Conservation (phyloP, 345 rosid species). For the Acer campestre region DNA sequence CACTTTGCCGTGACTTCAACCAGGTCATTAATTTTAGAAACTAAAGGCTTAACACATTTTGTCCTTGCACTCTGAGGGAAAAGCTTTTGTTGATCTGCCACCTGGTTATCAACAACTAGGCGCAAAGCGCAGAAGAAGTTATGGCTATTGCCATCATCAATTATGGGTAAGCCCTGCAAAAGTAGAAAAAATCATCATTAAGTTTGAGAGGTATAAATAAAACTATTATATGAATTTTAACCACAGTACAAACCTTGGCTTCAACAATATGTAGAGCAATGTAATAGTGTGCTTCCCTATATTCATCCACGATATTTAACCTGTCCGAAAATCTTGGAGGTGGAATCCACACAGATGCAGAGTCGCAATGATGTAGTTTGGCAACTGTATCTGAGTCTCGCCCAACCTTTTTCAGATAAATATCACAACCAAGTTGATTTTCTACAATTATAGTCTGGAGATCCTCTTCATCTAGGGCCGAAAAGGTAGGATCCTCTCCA, state of each 20-base stretch:
- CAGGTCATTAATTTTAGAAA: conserved; percentile 37
- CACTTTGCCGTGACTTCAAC: conserved; percentile 67
- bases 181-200: conserved; percentile 11
- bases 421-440: conserved; percentile 87
- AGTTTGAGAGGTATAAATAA: background rate
- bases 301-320: conserved; percentile 76
- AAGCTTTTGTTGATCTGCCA: conserved; percentile 84
- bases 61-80: conserved; percentile 99
- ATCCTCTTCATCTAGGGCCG: conserved; percentile 97
- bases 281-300: conserved; percentile 72
- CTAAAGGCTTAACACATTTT: conserved; percentile 84
- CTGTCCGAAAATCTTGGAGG: conserved; percentile 93
- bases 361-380: conserved; percentile 60
- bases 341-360: conserved; percentile 78
- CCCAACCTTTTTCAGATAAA: conserved; percentile 76
- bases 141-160: conserved; percentile 92
- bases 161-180: conserved; percentile 76
- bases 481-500: conserved; percentile 65
- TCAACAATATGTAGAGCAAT: conserved; percentile 77
- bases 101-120: conserved; percentile 73
- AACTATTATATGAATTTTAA: conserved; percentile 8
- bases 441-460: conserved; percentile 79
- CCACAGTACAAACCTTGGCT: conserved; percentile 68
- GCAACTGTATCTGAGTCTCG: conserved; percentile 58
- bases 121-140: conserved; percentile 92